A percentile compares a stretch with the other conserved stretches of the same genome.
Conservation (phyloP, 192 early-diverging fungal species). For the Jimgerdemannia flammicorona region DNA sequence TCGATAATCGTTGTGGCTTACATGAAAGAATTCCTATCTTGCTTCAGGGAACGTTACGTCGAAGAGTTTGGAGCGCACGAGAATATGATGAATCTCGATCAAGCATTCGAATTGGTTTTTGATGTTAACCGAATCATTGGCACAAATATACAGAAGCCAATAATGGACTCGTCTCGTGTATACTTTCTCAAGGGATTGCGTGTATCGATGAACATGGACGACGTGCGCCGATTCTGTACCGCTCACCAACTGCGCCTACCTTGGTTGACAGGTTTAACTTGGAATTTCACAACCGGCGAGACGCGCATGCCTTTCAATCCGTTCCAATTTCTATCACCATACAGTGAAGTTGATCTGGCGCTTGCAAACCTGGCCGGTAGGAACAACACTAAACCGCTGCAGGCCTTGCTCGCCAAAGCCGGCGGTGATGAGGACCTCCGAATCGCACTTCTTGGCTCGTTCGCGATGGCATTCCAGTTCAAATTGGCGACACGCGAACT, state of each 20-base stretch:
- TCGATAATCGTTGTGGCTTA: slow-evolving; percentile 9
- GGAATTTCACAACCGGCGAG: slow-evolving; percentile 2
- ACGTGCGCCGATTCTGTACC: slow-evolving; percentile 15
- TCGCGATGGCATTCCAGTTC: slow-evolving; percentile 5
- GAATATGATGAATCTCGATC: neutral
- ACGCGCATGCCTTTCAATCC: slow-evolving; percentile 13
- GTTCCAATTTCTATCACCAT: slow-evolving; percentile 1
- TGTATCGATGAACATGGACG: slow-evolving; percentile 8
- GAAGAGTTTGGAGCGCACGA: neutral
- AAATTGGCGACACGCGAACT: slow-evolving; percentile 10
- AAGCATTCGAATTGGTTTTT: neutral
- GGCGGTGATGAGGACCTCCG: neutral
- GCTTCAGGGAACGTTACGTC: slow-evolving; percentile 7
- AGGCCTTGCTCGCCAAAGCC: neutral
- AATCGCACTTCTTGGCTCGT: slow-evolving; percentile 9
- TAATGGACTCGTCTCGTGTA: slow-evolving; percentile 12
- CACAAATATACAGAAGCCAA: slow-evolving; percentile 6
- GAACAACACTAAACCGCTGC: neutral
- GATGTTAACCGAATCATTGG: neutral
- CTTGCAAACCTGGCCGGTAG: neutral
- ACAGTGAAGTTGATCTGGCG: neutral
- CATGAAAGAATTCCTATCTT: slow-evolving; percentile 14
- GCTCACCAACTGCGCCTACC: slow-evolving; percentile 1
- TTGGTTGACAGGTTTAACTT: slow-evolving; percentile 5
- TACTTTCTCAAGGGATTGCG: slow-evolving; percentile 17